Evolutionary conservation across 164 flowering plant species (phyloP), one percentile per base, ranked within the genome.

Genomic region (Chloranthus sessilifolius): DNA sequence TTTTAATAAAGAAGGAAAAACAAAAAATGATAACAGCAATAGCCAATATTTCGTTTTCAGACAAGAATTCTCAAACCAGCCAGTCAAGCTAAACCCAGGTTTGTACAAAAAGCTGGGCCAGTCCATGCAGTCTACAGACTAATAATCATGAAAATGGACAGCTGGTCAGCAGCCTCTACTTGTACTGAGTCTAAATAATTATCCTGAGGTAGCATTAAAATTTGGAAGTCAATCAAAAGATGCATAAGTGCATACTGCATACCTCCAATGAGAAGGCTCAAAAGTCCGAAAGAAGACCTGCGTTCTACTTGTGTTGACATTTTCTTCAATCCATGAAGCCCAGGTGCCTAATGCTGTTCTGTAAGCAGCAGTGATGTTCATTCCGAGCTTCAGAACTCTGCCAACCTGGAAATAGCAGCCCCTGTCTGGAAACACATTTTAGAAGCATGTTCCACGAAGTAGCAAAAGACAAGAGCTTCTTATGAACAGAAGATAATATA

Each of bases 221-320:
- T 19, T 3, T 44, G 24, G 7, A 8, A 14, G 20, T n/a, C n/a
- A n/a, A n/a, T n/a, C n/a, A 30, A 20, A 24, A 8, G 14, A 10
- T 2, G 49, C 1, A 19, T 7, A 37, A n/a, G 16, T 15, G 19
- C 5, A n/a, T n/a, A 7, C 10, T n/a, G 28, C 62, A 21, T 61
- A 82, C 96, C 89, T 79, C 92, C 90, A 88, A 43, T 82, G 92
- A 54, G 92, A 73, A 22, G 90, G 69, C 47, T 88, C 96, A 56
- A 84, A 84, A 12, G 84, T 80, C 51, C 92, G 80, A 59, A 88
- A 82, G 73, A 88, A 88, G 28, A 88, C 73, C 17, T 25, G 66
- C 24, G 92, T 88, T 59, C 75, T 80, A 19, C 65, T 81, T 25
- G 74, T 62, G 65, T 82, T 64, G 43, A 88, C 52, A 29, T 11